Conservation (phyloP, 345 rosid species). For the Clausena lansium region DNA sequence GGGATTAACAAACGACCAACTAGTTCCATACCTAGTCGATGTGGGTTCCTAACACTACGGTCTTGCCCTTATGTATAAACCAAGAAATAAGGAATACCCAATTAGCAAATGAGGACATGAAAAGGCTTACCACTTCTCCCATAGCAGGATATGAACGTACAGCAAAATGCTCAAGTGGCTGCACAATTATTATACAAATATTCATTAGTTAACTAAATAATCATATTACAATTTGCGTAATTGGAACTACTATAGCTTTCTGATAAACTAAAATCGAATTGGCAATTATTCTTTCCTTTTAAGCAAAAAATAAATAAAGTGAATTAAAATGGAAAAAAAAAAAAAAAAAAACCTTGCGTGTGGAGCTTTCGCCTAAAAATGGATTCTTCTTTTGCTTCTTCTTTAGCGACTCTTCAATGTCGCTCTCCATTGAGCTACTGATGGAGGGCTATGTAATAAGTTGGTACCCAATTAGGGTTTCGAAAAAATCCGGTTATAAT, state of each 20-base stretch:
- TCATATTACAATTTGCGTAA: background rate
- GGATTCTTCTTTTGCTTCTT: constrained; percentile 30
- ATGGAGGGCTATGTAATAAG: background rate
- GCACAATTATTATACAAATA: background rate
- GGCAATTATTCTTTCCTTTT: too few relatives aligned
- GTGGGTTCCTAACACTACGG: too few relatives aligned
- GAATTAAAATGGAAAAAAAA: background rate
- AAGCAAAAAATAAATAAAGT: too few relatives aligned
- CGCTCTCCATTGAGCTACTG: constrained; percentile 29
- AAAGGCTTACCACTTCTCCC: constrained; percentile 52
- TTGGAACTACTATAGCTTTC: background rate
- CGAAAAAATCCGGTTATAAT: background rate
- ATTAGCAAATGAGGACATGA: background rate
- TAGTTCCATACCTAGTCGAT: too few relatives aligned
- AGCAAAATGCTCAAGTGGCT: constrained; percentile 9
- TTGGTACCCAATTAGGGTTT: constrained; percentile 14
- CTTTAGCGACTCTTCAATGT: constrained; percentile 33
- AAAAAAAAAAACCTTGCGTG: constrained; percentile 23
- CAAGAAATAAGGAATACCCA: background rate
- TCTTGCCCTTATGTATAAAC: background rate
- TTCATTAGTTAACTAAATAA: background rate
- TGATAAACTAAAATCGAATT: background rate
- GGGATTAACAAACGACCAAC: too few relatives aligned
- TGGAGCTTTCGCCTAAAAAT: constrained; percentile 12
- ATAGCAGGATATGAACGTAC: constrained; percentile 21